These are phyloP conservation scores for Suillus subluteus DNA, from an alignment of 768 basidiomycete genomes.

Conservation along the genomic window DNA sequence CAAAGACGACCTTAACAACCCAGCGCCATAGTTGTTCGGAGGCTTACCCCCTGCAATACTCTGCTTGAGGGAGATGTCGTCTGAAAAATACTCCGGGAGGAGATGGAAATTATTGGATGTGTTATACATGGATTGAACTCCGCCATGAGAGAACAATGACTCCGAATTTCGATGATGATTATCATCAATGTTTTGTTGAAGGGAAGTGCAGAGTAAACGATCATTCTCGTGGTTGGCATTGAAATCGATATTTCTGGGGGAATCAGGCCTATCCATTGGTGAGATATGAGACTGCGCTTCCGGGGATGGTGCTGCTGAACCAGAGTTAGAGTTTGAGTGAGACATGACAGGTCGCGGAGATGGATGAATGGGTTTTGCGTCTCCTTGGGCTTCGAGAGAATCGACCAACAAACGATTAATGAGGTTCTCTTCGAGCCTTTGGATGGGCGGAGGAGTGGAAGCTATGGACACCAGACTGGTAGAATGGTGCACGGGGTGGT, in stretches of 20 bases:
- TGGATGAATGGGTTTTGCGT: constrained; percentile 64
- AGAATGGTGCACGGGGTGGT: constrained; percentile 21
- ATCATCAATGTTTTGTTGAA: too few species aligned
- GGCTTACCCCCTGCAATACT: constrained; percentile 28
- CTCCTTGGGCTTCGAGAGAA: constrained; percentile 80
- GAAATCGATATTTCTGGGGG: constrained; percentile 45
- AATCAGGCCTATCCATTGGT: constrained; percentile 55
- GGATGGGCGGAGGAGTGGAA: constrained; percentile 32
- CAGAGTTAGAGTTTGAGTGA: constrained; percentile 54
- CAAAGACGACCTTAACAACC: constrained; percentile 40
- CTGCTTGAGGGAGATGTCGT: constrained; percentile 38
- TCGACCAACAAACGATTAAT: constrained; percentile 86
- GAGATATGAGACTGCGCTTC: constrained; percentile 55
- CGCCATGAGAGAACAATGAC: too few species aligned
- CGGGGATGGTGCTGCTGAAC: constrained; percentile 53
- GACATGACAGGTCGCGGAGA: constrained; percentile 44
- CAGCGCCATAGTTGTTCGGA: constrained; percentile 38
- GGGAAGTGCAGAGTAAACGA: constrained; percentile 29
- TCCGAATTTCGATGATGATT: too few species aligned
- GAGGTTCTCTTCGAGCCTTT: constrained; percentile 64
- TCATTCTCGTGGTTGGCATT: constrained; percentile 39
- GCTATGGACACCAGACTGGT: constrained; percentile 53
- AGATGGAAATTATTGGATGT: constrained; percentile 25
- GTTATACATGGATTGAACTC: too few species aligned
- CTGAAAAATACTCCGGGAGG: constrained; percentile 37